Conservation (phyloP, 108 stramenopile genomes). For the Skeletonema grethae region DNA sequence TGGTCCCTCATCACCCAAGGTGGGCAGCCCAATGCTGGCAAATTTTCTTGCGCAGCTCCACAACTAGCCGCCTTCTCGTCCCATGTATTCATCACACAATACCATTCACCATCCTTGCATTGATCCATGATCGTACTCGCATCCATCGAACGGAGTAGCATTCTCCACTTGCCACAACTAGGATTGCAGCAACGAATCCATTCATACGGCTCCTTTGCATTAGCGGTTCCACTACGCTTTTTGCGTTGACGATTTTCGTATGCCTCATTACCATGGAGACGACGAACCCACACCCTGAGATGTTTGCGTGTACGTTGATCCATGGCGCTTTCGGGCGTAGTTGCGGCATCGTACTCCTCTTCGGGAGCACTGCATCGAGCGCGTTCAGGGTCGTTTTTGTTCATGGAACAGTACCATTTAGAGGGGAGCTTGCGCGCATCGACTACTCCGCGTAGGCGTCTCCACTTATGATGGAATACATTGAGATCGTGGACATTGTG, state of each 20-base stretch:
- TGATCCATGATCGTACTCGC: conserved; percentile 71
- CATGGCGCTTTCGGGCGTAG: conserved; percentile 78
- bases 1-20: conserved; percentile 85
- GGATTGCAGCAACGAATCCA: conserved; percentile 91
- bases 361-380: conserved; percentile 85
- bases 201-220: conserved; percentile 82
- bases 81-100: conserved; percentile 94
- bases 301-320: conserved; percentile 86
- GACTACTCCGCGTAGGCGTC: conserved; percentile 87
- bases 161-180: conserved; percentile 86
- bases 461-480: conserved; percentile 58
- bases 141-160: conserved; percentile 80
- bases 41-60: conserved; percentile 88
- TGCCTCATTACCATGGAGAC: conserved; percentile 78
- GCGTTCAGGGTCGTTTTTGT: conserved; percentile 88
- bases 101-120: conserved; percentile 79
- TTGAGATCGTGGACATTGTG: neutral
- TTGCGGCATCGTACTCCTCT: conserved; percentile 83
- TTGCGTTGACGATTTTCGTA: conserved; percentile 81
- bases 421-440: conserved; percentile 86
- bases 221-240: conserved; percentile 49
- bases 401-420: conserved; percentile 89
- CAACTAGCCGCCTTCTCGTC: conserved; percentile 89
- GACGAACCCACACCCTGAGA: conserved; percentile 84
- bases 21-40: conserved; percentile 85